Base-by-base conservation (phyloP, 805 yeast genomes). In the Teunomyces cretensis region DNA sequence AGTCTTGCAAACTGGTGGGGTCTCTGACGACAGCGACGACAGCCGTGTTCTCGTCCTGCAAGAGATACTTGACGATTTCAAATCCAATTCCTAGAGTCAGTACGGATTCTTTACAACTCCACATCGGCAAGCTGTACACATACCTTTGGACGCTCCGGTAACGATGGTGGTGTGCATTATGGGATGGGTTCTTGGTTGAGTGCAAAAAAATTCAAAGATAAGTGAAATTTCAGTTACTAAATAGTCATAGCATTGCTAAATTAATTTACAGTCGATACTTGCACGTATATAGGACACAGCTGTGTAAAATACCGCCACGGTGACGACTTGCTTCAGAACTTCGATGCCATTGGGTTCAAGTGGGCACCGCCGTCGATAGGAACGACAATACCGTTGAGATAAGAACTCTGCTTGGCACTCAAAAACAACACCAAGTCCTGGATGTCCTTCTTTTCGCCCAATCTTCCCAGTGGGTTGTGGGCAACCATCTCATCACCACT, bases 21-120 rank as follows among this genome's bases (percentile, higher is more conserved):
- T 87, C 72, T 54, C 97, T 78, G 0, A 96, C 91, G 24, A 88
- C 79, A 0, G 89, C 89, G 9, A 87, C 76, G 4, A 87, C 78
- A 31, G 70, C 69, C 41, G 65, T 57, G 15, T 44, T 41, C 11
- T 53, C 44, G 19, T 58, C 51, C 0, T 68, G 53, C 1, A 90
- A 65, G 14, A 79, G 64, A 12, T 69, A 56, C 31, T 77, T 74
- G 3, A 84, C 88, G 52, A 86, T 81, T 1, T 90, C 76, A n/a
- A 74, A 78, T 2, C 99, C 99, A 56, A 92, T 84, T 4, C 97
- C 96, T 70, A 39, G 6, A 39, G 7, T 50, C 44, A 52, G 50
- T 37, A 35, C 17, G 41, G 6, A 13, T 9, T 36, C 13, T 13
- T 26, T 9, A 31, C 33, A n/a, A 12, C 11, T 9, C 12, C 33